Evolutionary conservation across 345 rosid species (phyloP).

Genomic region (Rhizophora apiculata): DNA sequence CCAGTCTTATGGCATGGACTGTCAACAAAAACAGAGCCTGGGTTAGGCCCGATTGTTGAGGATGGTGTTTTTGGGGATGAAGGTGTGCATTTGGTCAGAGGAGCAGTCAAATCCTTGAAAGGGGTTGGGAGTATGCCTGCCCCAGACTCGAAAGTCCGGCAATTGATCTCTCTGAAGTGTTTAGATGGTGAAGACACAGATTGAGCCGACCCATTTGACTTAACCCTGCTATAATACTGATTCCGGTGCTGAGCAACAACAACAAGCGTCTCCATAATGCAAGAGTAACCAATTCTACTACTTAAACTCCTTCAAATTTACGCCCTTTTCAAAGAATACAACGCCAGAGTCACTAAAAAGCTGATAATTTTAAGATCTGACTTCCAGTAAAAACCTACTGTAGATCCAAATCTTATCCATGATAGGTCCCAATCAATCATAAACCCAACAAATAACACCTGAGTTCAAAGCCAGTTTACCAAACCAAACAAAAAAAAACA

Average conservation of each 20-base stretch:
- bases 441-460: conserved; percentile 8
- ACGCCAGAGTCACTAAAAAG: conserved; percentile 22
- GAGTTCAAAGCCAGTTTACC: conserved; percentile 13
- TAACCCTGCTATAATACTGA: conserved; percentile 50
- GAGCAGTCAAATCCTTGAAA: conserved; percentile 26
- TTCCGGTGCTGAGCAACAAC: conserved; percentile 62
- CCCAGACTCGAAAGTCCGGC: conserved; percentile 72
- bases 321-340: neutral
- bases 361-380: conserved; percentile 14
- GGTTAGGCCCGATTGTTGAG: neutral
- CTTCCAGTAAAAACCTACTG: neutral
- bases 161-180: conserved; percentile 57
- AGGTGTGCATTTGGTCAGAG: conserved; percentile 32
- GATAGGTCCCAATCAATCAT: conserved; percentile 32
- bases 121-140: conserved; percentile 77
- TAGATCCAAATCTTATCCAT: conserved; percentile 28
- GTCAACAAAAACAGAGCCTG: conserved; percentile 16
- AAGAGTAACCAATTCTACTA: conserved; percentile 20
- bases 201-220: conserved; percentile 38
- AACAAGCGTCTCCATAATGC: conserved; percentile 79
- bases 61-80: conserved; percentile 29
- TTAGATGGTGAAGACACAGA: conserved; percentile 53
- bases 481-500: neutral
- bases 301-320: neutral
- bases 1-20: conserved; percentile 7